phyloP scores from a whole-genome alignment of 2,329 filamentous ascomycete species.

The Penicillium sp. region DNA sequence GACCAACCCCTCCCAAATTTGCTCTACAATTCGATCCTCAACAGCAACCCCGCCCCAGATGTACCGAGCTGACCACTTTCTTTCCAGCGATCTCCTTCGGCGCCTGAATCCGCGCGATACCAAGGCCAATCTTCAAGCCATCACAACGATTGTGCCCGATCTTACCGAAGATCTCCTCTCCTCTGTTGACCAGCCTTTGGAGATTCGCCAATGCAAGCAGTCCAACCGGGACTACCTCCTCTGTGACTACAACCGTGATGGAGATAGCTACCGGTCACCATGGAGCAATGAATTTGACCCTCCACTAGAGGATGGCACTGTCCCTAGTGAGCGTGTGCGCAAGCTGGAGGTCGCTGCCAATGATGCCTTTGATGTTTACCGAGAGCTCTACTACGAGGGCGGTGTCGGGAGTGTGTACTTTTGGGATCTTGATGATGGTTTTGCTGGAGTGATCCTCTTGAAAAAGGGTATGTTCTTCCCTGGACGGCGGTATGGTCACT shows the following conservation, averaged over 20 bases:
- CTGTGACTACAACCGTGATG: constrained; percentile 99
- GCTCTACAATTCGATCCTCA: background rate
- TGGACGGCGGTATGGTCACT: background rate
- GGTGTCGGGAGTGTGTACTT: constrained; percentile 96
- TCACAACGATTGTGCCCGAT: constrained; percentile 84
- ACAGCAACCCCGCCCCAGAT: constrained; percentile 26
- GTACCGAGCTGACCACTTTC: constrained; percentile 27
- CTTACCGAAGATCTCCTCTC: constrained; percentile 97
- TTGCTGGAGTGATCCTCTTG: constrained; percentile 89
- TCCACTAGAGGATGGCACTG: constrained; percentile 79
- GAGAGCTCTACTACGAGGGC: constrained; percentile 89
- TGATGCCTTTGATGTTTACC: constrained; percentile 94
- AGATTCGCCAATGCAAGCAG: constrained; percentile 79
- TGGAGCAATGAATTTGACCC: constrained; percentile 99
- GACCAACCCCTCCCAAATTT: background rate
- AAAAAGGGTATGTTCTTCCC: constrained; percentile 70
- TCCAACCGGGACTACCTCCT: constrained; percentile 93
- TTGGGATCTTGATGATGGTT: constrained; percentile 97
- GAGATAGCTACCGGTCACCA: constrained; percentile 95
- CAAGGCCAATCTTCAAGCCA: constrained; percentile 78
- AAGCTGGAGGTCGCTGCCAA: constrained; percentile 94
- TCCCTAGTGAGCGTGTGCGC: constrained; percentile 85
- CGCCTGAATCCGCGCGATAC: constrained; percentile 95
- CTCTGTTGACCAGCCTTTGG: constrained; percentile 93
- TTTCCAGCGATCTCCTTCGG: constrained; percentile 85